phyloP scores from a whole-genome alignment of 768 basidiomycete species.

The Basidioascus undulatus region DNA sequence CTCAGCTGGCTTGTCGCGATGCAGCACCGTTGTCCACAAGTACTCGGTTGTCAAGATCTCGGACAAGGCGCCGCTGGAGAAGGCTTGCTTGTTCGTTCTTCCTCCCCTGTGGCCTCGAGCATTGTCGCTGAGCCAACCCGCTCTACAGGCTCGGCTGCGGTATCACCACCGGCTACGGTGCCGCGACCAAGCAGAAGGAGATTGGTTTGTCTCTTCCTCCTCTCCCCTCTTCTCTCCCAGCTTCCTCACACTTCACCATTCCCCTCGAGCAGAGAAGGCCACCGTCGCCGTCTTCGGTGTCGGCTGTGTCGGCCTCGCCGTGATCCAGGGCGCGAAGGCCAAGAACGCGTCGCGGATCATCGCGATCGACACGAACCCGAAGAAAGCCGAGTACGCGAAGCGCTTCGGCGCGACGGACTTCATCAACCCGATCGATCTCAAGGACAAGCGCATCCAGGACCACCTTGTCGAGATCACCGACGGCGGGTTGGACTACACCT shows the following conservation, averaged over 20 bases:
- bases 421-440: slow-evolving; percentile 52
- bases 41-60: slow-evolving; percentile 76
- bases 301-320: slow-evolving; percentile 80
- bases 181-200: slow-evolving; percentile 72
- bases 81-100: slow-evolving; percentile 92
- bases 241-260: slow-evolving; percentile 12
- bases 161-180: slow-evolving; percentile 97
- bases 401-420: slow-evolving; percentile 93
- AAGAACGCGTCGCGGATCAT: slow-evolving; percentile 74
- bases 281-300: slow-evolving; percentile 67
- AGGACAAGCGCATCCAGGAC: slow-evolving; percentile 64
- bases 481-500: slow-evolving; percentile 89
- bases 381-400: slow-evolving; percentile 64
- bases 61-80: slow-evolving; percentile 61
- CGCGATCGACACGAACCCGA: slow-evolving; percentile 69
- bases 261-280: slow-evolving; percentile 29
- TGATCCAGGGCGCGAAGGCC: slow-evolving; percentile 49
- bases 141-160: no score
- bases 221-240: not conserved
- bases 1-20: not conserved
- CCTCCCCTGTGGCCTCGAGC: slow-evolving; percentile 40
- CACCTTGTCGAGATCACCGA: slow-evolving; percentile 78
- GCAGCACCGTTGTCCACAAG: slow-evolving; percentile 67
- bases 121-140: no score
- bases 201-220: slow-evolving; percentile 23